Conservation (phyloP, 345 rosid genomes). For the Acer yangbiense region DNA sequence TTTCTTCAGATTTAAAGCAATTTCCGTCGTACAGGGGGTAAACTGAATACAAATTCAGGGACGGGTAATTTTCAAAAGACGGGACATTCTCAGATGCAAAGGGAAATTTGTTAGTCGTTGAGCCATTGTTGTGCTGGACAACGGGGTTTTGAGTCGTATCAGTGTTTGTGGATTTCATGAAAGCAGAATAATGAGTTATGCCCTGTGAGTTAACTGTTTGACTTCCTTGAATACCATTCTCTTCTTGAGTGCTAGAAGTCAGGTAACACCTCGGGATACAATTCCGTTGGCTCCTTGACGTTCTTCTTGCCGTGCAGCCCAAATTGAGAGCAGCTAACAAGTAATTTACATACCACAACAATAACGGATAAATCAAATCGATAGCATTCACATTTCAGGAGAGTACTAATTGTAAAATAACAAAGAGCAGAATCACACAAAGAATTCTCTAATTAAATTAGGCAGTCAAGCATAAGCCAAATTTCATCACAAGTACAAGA, state of each 20-base stretch:
- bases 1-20: conserved; percentile 31
- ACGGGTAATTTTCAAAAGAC: conserved; percentile 20
- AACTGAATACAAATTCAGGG: conserved; percentile 28
- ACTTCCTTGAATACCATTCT: conserved; percentile 20
- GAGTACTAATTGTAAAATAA: conserved; percentile 2
- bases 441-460: not conserved
- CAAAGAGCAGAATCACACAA: not conserved
- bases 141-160: conserved; percentile 18
- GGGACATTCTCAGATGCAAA: conserved; percentile 20
- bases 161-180: conserved; percentile 21
- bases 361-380: conserved; percentile 13
- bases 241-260: conserved; percentile 32
- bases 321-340: conserved; percentile 69
- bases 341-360: not conserved
- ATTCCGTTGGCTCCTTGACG: conserved; percentile 63
- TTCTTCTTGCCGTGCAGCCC: conserved; percentile 63
- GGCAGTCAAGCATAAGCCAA: conserved; percentile 2
- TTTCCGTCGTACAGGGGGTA: conserved; percentile 51
- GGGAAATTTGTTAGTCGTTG: conserved; percentile 19
- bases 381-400: not conserved
- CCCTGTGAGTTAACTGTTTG: conserved; percentile 21
- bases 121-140: conserved; percentile 3
- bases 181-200: conserved; percentile 23
- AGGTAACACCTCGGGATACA: conserved; percentile 52
- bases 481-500: not conserved